These are phyloP conservation scores for Trematosphaeria pertusa DNA, from an alignment of 2,329 filamentous ascomycete genomes.

Conservation along the genomic window DNA sequence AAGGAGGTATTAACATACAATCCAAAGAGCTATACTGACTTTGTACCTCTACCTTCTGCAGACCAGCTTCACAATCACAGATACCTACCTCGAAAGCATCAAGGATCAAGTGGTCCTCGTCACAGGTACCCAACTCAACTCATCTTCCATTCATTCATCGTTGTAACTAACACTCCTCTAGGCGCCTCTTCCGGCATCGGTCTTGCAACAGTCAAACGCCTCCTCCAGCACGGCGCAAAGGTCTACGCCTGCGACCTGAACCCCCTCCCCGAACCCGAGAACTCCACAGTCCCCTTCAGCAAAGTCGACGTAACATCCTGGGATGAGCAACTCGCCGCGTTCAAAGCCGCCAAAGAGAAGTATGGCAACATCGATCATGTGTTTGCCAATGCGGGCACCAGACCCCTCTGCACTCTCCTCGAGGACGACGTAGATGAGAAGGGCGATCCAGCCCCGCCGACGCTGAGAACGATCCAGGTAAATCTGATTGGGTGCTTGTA, in stretches of 20 bases:
- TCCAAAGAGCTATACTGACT: too few relatives aligned
- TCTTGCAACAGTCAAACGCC: slow-evolving; percentile 60
- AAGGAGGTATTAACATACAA: too few relatives aligned
- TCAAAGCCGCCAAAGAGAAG: slow-evolving; percentile 56
- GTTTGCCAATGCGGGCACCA: slow-evolving; percentile 48
- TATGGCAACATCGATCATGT: slow-evolving; percentile 55
- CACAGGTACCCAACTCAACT: slow-evolving; percentile 51
- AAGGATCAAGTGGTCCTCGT: slow-evolving; percentile 61
- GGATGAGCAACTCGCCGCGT: slow-evolving; percentile 59
- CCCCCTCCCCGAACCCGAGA: slow-evolving; percentile 43
- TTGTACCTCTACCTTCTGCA: too few relatives aligned
- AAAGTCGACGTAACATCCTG: slow-evolving; percentile 52
- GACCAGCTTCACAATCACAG: slow-evolving; percentile 55
- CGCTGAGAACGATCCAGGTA: slow-evolving; percentile 33
- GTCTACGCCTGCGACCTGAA: slow-evolving; percentile 64
- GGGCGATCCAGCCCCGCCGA: slow-evolving; percentile 36
- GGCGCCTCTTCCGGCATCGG: slow-evolving; percentile 68
- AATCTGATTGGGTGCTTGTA: slow-evolving; percentile 40
- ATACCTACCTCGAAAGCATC: slow-evolving; percentile 52
- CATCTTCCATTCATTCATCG: neutral
- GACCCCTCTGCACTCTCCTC: slow-evolving; percentile 22
- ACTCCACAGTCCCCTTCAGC: slow-evolving; percentile 27
- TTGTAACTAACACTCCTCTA: slow-evolving; percentile 24
- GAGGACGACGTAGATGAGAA: slow-evolving; percentile 39
- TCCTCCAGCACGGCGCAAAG: slow-evolving; percentile 61